A percentile compares a stretch with the other conserved stretches of the same genome.
Evolutionary conservation across 495 filamentous ascomycete genomes (phyloP).

Genomic region (Articulospora tetracladia): DNA sequence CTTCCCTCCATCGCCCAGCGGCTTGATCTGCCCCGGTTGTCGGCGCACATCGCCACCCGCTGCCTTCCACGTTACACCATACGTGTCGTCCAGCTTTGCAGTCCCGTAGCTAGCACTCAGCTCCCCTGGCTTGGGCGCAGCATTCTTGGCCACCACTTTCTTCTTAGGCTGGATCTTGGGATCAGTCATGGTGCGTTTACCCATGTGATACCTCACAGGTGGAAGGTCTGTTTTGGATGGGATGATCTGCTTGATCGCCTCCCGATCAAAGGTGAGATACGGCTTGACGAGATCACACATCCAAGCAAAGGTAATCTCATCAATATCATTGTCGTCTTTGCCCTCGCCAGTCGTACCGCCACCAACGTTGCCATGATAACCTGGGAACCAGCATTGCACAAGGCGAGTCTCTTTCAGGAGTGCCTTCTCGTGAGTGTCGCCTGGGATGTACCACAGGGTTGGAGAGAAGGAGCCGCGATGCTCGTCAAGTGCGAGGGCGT

Average conservation of each 20-base stretch:
- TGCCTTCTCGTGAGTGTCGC: slow-evolving; percentile 16
- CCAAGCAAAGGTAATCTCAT: slow-evolving; percentile 13
- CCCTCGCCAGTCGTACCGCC: slow-evolving; percentile 33
- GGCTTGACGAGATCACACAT: slow-evolving; percentile 9
- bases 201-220: neutral
- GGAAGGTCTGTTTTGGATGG: neutral
- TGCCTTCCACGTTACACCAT: neutral
- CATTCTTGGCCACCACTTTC: neutral
- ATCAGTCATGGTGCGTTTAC: neutral
- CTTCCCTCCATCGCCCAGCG: neutral
- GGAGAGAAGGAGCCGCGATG: slow-evolving; percentile 59
- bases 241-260: neutral
- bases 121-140: neutral
- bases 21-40: neutral
- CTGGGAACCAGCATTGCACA: slow-evolving; percentile 69
- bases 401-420: slow-evolving; percentile 27
- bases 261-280: slow-evolving; percentile 1
- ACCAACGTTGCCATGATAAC: slow-evolving; percentile 60
- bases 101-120: neutral
- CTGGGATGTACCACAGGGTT: slow-evolving; percentile 51
- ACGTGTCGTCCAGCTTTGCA: neutral
- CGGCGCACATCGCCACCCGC: neutral
- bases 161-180: neutral
- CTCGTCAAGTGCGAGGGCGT: slow-evolving; percentile 69
- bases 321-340: slow-evolving; percentile 4